Conservation (phyloP, 2,329 filamentous ascomycete species). For the Aspergillus sp. region DNA sequence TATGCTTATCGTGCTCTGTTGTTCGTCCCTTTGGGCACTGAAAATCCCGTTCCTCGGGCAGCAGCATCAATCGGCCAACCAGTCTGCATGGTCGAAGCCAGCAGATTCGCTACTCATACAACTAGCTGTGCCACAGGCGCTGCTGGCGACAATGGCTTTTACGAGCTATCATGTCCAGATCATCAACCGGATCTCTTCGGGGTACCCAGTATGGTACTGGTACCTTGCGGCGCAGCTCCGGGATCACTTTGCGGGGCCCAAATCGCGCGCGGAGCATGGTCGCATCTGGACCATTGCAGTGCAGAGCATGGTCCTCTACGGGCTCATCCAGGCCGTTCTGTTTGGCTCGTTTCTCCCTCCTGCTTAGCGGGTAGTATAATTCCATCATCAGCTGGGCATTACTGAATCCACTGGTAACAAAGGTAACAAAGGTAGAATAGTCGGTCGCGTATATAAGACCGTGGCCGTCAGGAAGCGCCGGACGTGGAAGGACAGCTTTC, state of each 20-base stretch:
- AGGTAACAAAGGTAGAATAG: not conserved
- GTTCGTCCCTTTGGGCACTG: conserved; percentile 48
- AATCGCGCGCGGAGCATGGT: conserved; percentile 7
- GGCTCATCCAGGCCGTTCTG: conserved; percentile 67
- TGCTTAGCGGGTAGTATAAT: conserved; percentile 42
- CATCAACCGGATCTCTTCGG: conserved; percentile 78
- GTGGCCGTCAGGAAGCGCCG: not conserved
- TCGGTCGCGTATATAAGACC: conserved; percentile 1
- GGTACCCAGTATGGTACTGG: conserved; percentile 83
- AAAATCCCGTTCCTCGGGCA: conserved; percentile 15
- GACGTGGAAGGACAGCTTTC: conserved; percentile 2
- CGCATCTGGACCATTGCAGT: conserved; percentile 35
- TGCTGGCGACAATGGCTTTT: conserved; percentile 62
- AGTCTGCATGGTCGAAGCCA: conserved; percentile 5
- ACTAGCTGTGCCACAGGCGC: conserved; percentile 62
- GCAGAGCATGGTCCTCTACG: conserved; percentile 71
- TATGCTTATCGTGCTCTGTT: conserved; percentile 58
- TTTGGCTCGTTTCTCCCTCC: conserved; percentile 89
- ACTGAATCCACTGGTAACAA: not conserved
- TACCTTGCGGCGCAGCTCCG: conserved; percentile 51
- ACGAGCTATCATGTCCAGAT: conserved; percentile 90
- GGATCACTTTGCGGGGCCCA: conserved; percentile 9
- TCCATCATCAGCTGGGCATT: not conserved
- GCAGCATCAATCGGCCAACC: conserved; percentile 6
- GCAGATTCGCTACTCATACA: conserved; percentile 34